Percentiles rank a stretch among this genome's conserved stretches.
Evolutionary conservation across 805 yeast species (phyloP).

Genomic region (Barnettozyma sucrosica): DNA sequence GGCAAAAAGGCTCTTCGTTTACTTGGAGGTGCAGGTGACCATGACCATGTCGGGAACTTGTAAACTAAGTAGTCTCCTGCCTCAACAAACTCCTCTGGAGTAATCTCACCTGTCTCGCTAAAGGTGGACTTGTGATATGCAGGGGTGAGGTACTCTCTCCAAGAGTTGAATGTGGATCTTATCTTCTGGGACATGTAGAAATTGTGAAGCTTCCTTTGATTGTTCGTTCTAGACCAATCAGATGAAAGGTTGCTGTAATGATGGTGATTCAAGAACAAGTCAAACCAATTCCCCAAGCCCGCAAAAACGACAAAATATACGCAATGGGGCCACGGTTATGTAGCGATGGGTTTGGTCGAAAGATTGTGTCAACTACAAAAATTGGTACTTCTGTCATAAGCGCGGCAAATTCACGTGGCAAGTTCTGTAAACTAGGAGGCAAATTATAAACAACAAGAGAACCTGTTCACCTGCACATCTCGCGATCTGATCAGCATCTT

Average conservation of each 20-base stretch:
- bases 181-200: conserved; percentile 24
- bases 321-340: neutral
- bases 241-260: neutral
- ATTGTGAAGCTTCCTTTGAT: neutral
- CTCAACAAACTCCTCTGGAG: conserved; percentile 89
- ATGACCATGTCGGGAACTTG: conserved; percentile 95
- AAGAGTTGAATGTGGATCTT: conserved; percentile 73
- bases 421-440: no score
- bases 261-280: neutral
- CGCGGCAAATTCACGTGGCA: neutral
- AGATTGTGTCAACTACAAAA: neutral
- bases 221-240: neutral
- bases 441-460: no score
- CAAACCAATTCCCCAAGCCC: no score
- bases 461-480: neutral
- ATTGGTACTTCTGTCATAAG: neutral
- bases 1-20: conserved; percentile 71
- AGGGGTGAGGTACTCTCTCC: conserved; percentile 92
- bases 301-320: neutral
- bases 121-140: conserved; percentile 83
- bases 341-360: neutral
- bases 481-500: neutral
- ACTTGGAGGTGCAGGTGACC: conserved; percentile 60
- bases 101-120: conserved; percentile 79
- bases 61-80: conserved; percentile 92